Evolutionary conservation across 352 stramenopile species (phyloP), one percentile per base, ranked within the genome.

Genomic region (Globisporangium lucens): DNA sequence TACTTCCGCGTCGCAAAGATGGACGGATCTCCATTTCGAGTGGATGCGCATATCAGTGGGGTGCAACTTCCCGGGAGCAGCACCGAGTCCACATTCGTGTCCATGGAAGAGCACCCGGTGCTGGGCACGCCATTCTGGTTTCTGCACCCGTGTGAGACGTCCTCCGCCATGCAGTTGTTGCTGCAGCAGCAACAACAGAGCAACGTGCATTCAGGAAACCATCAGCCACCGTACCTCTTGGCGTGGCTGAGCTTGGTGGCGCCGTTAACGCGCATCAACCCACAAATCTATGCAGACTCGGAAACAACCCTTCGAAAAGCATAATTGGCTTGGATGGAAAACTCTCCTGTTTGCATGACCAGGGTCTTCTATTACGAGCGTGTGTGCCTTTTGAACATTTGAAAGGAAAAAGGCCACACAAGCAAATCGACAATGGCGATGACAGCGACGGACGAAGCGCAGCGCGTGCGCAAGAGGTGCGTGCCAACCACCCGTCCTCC

Each of bases 211-310:
- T 1, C 30, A 9, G 29, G 20, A 17, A n/a, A 2, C 27, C 9
- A 15, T 13, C 56, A 72, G 2, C 68, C 43, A 4, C 17, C 80
- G 8, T 91, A 90, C 58, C 77, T 94, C 41, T 61, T 83, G 41
- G 80, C 80, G 20, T 94, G 87, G 87, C 73, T 94, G 35, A 92
- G 83, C 56, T 83, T 94, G 52, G 83, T 94, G 61, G 78, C 86
- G 62, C 80, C 83, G 20, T 47, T 91, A 58, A 92, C 84, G 30
- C 53, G 66, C 58, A 83, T 93, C 59, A 20, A 52, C 2, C 51
- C 59, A 2, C 41, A n/a, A n/a, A 33, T 22, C 9, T 61, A 61
- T 60, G 29, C 17, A 27, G 43, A 51, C 43, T 51, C 43, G 8
- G 43, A 51, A n/a, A 51, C 7, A 51, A 24, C 17, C 43, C 10